A percentile compares a stretch with the other conserved stretches of the same genome.
Evolutionary conservation across 768 basidiomycete genomes (phyloP).

Genomic region (Suillus tomentosus): DNA sequence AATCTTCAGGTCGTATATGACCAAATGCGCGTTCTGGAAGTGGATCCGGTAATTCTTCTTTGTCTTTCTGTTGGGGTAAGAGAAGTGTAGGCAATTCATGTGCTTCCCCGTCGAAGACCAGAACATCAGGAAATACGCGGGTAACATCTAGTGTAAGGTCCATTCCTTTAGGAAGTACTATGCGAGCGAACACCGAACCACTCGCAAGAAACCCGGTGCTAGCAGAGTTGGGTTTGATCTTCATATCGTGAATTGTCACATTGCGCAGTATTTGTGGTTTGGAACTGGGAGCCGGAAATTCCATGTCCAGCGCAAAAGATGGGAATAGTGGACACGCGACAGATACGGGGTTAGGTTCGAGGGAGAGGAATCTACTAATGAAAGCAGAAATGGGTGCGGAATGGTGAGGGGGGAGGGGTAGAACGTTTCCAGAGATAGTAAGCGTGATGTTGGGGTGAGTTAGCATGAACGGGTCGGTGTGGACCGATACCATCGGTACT

Average conservation of each 20-base stretch:
- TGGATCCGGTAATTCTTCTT: conserved; percentile 60
- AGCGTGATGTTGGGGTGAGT: conserved; percentile 72
- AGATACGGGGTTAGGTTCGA: conserved; percentile 53
- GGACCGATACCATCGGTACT: conserved; percentile 55
- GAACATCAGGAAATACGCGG: conserved; percentile 70
- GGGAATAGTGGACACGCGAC: conserved; percentile 61
- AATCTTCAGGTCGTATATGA: conserved; percentile 69
- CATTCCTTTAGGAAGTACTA: conserved; percentile 73
- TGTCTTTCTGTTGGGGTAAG: conserved; percentile 32
- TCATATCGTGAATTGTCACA: conserved; percentile 78
- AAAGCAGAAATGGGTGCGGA: conserved; percentile 54
- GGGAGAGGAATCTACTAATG: conserved; percentile 65
- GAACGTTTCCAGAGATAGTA: conserved; percentile 53
- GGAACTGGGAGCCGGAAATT: conserved; percentile 68
- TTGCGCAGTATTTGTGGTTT: conserved; percentile 67
- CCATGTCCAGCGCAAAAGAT: conserved; percentile 43
- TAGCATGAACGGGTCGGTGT: conserved; percentile 56
- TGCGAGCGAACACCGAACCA: conserved; percentile 63
- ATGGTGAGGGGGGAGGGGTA: conserved; percentile 50
- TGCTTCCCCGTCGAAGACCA: conserved; percentile 75
- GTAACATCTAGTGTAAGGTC: conserved; percentile 63
- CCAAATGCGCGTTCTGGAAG: conserved; percentile 75
- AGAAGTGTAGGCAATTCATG: conserved; percentile 33
- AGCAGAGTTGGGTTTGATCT: conserved; percentile 47
- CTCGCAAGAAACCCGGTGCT: conserved; percentile 59